Base-by-base conservation (phyloP, 208 protist species). In the Herpetomonas samuelpessoai region DNA sequence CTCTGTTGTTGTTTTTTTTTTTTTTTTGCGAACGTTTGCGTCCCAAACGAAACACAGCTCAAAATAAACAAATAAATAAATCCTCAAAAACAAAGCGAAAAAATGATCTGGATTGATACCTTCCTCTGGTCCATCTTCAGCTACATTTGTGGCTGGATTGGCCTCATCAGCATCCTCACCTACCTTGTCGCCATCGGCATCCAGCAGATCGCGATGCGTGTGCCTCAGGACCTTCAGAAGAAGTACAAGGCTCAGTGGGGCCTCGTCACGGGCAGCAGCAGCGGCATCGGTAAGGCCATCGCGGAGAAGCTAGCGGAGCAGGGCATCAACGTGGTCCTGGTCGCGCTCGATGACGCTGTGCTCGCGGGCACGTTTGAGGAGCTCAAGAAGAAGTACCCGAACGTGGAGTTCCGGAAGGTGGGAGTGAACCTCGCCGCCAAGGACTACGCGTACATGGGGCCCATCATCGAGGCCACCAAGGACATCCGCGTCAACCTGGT, bases 271-370 rank as follows among this genome's bases (percentile, higher is more conserved):
- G 97, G 97, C 56, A 81, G 83, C 10, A 97, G 94, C 60, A 97
- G 96, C 71, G 97, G 97, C 41, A 98, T 98, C 61, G 97, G 97
- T 26, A 93, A 89, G 64, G 95, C 88, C 25, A 97, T 97, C 57
- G 77, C 91, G 6, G 74, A 96, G 55, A 95, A 95, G 78, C 83
- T 98, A n/a, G 95, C 95, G 10, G 71, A 70, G 55, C 85, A 93
- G 57, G 83, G 83, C 39, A 88, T 98, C 44, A 97, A 92, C 66
- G 77, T 98, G 31, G 78, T 97, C 22, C 81, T 98, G 16, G 75
- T 98, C 39, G 83, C 86, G 0, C 74, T 97, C 51, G 92, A 86
- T 47, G 71, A 97, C 66, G 79, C 81, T n/a, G 83, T 93, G 65
- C 75, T 98, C 30, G 75, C 80, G 19, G 63, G 68, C 26, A 89